Evolutionary conservation across 2,329 filamentous ascomycete species (phyloP).

Genomic region (Davidsoniella virescens): DNA sequence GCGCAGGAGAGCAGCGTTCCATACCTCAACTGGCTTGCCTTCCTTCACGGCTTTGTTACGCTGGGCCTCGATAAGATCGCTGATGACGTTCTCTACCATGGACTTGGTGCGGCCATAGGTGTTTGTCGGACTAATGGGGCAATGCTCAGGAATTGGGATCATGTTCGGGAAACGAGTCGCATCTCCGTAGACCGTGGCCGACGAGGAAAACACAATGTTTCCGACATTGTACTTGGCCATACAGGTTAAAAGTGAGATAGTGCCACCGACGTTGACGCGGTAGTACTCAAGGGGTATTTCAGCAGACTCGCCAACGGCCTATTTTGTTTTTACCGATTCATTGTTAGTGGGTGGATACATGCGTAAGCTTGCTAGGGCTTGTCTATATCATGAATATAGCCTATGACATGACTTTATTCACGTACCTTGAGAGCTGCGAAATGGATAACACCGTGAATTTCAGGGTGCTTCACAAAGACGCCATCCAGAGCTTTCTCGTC

Average conservation of each 20-base stretch:
- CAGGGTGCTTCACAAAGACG: slow-evolving; percentile 75
- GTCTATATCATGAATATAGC: no score
- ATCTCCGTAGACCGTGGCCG: slow-evolving; percentile 95
- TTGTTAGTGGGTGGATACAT: background rate
- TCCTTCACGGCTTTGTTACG: slow-evolving; percentile 68
- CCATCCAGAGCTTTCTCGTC: slow-evolving; percentile 68
- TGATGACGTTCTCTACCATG: slow-evolving; percentile 80
- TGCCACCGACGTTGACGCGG: slow-evolving; percentile 87
- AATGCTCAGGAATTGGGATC: slow-evolving; percentile 96
- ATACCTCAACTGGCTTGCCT: slow-evolving; percentile 61
- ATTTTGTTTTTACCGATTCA: background rate
- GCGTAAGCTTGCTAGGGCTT: no score
- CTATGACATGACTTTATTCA: background rate
- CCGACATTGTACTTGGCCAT: slow-evolving; percentile 83
- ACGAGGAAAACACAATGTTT: slow-evolving; percentile 98
- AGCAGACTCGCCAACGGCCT: slow-evolving; percentile 90
- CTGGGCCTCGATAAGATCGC: slow-evolving; percentile 76
- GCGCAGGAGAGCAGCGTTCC: slow-evolving; percentile 82
- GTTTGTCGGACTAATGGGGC: slow-evolving; percentile 92
- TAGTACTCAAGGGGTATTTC: slow-evolving; percentile 97
- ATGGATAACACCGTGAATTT: slow-evolving; percentile 96
- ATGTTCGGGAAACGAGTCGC: slow-evolving; percentile 91
- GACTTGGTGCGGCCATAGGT: slow-evolving; percentile 95
- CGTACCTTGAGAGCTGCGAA: slow-evolving; percentile 89
- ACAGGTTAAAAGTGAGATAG: slow-evolving; percentile 66